Percentiles rank a stretch among this genome's conserved stretches.
These are phyloP conservation scores for Medicago arabica DNA, from an alignment of 306 rosid genomes.

Conservation along the genomic window DNA sequence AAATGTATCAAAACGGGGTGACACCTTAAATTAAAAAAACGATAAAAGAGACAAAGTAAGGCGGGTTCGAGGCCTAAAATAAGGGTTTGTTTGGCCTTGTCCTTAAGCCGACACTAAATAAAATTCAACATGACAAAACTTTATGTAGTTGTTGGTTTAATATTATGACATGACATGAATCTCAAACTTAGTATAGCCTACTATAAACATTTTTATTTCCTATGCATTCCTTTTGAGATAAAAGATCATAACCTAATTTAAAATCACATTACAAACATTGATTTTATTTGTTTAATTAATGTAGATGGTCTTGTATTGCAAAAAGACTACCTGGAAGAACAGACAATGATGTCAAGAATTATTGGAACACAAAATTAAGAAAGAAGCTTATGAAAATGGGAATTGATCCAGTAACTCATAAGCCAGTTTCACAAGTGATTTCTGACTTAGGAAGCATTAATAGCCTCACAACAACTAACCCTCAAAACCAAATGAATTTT, in stretches of 20 bases:
- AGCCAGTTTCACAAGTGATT: conserved; percentile 77
- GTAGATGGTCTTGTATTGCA: conserved; percentile 94
- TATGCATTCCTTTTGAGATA: too few relatives aligned
- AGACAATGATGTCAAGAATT: conserved; percentile 93
- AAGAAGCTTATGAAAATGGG: conserved; percentile 90
- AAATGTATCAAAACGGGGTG: background rate
- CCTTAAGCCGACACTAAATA: too few relatives aligned
- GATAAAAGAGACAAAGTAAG: background rate
- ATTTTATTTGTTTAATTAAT: background rate
- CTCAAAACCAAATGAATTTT: conserved; percentile 39
- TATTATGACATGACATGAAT: conserved; percentile 27
- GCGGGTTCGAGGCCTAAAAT: background rate
- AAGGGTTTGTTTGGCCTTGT: background rate
- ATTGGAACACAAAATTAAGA: conserved; percentile 94
- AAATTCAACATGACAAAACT: background rate
- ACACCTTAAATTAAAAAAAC: background rate
- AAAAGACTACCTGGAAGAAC: conserved; percentile 86
- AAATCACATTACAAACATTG: conserved; percentile 21
- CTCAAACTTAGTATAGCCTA: background rate
- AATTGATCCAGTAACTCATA: conserved; percentile 91
- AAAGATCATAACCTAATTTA: background rate
- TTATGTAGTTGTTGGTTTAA: background rate
- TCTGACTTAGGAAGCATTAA: conserved; percentile 77
- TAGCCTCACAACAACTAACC: conserved; percentile 39
- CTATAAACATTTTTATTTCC: background rate